Conservation (phyloP, 495 filamentous ascomycete genomes). For the Echria macrotheca region DNA sequence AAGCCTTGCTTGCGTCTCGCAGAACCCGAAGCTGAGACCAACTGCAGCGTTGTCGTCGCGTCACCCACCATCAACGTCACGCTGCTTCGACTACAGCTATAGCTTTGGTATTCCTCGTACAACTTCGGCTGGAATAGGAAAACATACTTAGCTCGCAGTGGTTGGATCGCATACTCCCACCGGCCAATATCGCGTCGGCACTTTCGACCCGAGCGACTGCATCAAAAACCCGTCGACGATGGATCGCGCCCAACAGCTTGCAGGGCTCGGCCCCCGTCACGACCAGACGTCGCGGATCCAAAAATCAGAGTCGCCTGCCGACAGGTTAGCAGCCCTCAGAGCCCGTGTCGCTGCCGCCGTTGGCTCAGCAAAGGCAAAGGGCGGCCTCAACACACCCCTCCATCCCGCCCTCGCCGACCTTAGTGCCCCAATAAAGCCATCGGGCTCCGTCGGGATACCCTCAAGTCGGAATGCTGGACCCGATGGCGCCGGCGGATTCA, state of each 20-base stretch:
- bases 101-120: too few relatives aligned
- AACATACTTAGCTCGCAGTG: too few relatives aligned
- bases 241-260: constrained; percentile 37
- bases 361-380: constrained; percentile 52
- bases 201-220: too few relatives aligned
- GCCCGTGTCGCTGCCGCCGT: constrained; percentile 76
- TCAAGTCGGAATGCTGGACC: constrained; percentile 24
- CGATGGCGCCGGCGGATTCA: constrained; percentile 18
- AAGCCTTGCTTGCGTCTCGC: neutral
- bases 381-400: constrained; percentile 83
- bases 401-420: constrained; percentile 83
- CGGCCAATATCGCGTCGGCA: neutral
- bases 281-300: constrained; percentile 45
- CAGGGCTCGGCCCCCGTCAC: constrained; percentile 48
- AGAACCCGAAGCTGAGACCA: neutral
- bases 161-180: too few relatives aligned
- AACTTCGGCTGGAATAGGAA: too few relatives aligned
- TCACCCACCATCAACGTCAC: neutral
- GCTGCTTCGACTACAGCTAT: too few relatives aligned
- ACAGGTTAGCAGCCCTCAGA: constrained; percentile 63
- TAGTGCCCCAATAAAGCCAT: constrained; percentile 51
- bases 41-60: neutral
- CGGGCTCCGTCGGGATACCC: constrained; percentile 14
- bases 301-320: constrained; percentile 49
- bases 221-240: constrained; percentile 37